A percentile compares a stretch with the other conserved stretches of the same genome.
phyloP scores from a whole-genome alignment of 257 asterid species.

The Jacaranda copaia region DNA sequence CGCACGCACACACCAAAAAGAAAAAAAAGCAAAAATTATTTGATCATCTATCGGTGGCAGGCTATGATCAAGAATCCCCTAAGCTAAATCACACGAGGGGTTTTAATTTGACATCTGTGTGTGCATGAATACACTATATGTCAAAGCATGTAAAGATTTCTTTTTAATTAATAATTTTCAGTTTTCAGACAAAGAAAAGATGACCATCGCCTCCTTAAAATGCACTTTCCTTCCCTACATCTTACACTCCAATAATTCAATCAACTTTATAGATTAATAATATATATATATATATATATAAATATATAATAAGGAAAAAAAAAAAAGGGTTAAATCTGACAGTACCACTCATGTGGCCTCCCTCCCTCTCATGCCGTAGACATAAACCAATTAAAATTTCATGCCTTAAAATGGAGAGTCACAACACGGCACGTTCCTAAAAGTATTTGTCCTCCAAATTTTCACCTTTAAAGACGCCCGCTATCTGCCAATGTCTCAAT shows the following conservation, averaged over 20 bases:
- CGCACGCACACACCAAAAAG: too few species aligned
- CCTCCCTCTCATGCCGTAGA: slow-evolving; percentile 40
- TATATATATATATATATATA: too few species aligned
- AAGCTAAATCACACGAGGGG: slow-evolving; percentile 32
- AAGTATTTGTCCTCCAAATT: slow-evolving; percentile 27
- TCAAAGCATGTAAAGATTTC: slow-evolving; percentile 5
- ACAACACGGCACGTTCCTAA: slow-evolving; percentile 63
- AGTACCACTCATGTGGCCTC: slow-evolving; percentile 44
- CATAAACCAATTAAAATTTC: slow-evolving; percentile 21
- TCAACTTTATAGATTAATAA: slow-evolving; percentile 23
- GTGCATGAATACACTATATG: neutral
- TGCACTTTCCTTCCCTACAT: slow-evolving; percentile 18
- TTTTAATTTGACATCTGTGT: neutral
- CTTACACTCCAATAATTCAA: slow-evolving; percentile 50
- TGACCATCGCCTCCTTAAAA: slow-evolving; percentile 35
- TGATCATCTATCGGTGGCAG: slow-evolving; percentile 19
- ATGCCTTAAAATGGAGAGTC: slow-evolving; percentile 44
- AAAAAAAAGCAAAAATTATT: too few species aligned
- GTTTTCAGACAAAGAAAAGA: slow-evolving; percentile 27
- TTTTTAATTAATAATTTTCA: neutral
- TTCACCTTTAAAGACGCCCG: slow-evolving; percentile 30
- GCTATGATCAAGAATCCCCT: slow-evolving; percentile 20
- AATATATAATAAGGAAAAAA: neutral
- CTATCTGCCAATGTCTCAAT: slow-evolving; percentile 30
- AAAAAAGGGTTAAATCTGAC: slow-evolving; percentile 21